A percentile compares a stretch with the other conserved stretches of the same genome.
These are phyloP conservation scores for Neoboletus brunneissimus DNA, from an alignment of 768 basidiomycete species.

Conservation along the genomic window DNA sequence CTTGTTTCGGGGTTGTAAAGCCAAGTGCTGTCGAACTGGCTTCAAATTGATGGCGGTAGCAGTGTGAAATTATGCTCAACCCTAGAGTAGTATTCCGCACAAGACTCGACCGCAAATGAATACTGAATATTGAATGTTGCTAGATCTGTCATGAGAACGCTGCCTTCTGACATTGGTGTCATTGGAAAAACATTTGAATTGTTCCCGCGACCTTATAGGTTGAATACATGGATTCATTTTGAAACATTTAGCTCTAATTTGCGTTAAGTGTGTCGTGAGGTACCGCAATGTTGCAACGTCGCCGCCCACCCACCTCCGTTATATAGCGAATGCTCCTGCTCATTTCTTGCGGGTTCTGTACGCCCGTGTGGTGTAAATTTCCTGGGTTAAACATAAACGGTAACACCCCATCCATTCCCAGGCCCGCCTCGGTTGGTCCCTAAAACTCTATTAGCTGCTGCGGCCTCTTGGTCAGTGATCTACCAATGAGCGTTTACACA, in stretches of 20 bases:
- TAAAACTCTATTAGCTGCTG: conserved; percentile 33
- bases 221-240: not conserved
- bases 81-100: not conserved
- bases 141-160: not conserved
- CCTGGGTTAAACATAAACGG: not conserved
- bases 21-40: not conserved
- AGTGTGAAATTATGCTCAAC: not conserved
- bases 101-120: not conserved
- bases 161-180: not conserved
- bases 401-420: conserved; percentile 1
- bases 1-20: not conserved
- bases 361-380: not conserved
- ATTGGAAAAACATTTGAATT: not conserved
- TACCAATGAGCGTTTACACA: conserved; percentile 20
- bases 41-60: not conserved
- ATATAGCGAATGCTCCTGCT: not conserved
- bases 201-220: not conserved
- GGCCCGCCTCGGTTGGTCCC: conserved; percentile 18
- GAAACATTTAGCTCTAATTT: conserved; percentile 2
- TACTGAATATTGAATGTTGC: not conserved
- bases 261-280: not conserved
- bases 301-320: not conserved
- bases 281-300: not conserved
- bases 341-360: not conserved
- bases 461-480: conserved; percentile 19